A percentile compares a stretch with the other conserved stretches of the same genome.
Conservation (phyloP, 2,329 filamentous ascomycete genomes). For the Paecilomyces dactylethromorphus region DNA sequence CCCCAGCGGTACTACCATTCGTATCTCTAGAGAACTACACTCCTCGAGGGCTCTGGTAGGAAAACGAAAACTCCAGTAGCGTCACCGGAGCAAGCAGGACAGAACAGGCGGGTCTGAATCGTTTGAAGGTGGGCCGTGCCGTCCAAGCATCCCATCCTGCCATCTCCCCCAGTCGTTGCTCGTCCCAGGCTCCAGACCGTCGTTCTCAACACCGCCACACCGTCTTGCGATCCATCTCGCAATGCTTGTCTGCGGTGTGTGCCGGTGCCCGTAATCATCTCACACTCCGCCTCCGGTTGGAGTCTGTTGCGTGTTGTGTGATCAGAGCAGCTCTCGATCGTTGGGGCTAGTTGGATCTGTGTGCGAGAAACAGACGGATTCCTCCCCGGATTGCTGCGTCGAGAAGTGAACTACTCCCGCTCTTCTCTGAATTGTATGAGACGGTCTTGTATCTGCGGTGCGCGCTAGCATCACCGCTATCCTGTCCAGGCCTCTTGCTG, state of each 20-base stretch:
- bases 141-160: background rate
- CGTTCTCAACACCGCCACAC: background rate
- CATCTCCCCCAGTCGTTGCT: background rate
- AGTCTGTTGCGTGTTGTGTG: background rate
- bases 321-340: background rate
- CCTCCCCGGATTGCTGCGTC: background rate
- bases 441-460: background rate
- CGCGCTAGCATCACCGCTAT: background rate
- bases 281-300: background rate
- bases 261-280: background rate
- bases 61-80: background rate
- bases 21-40: background rate
- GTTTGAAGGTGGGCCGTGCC: background rate
- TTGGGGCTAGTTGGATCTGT: background rate
- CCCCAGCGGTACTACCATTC: background rate
- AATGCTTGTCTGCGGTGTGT: background rate
- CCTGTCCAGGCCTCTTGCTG: background rate
- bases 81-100: background rate
- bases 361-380: background rate
- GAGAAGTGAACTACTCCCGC: background rate
- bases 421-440: background rate
- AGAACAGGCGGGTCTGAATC: background rate
- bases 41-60: background rate
- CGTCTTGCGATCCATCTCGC: background rate
- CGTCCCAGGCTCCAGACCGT: background rate